Evolutionary conservation across 2,329 filamentous ascomycete species (phyloP).

Genomic region (Leptographium wingfieldii): DNA sequence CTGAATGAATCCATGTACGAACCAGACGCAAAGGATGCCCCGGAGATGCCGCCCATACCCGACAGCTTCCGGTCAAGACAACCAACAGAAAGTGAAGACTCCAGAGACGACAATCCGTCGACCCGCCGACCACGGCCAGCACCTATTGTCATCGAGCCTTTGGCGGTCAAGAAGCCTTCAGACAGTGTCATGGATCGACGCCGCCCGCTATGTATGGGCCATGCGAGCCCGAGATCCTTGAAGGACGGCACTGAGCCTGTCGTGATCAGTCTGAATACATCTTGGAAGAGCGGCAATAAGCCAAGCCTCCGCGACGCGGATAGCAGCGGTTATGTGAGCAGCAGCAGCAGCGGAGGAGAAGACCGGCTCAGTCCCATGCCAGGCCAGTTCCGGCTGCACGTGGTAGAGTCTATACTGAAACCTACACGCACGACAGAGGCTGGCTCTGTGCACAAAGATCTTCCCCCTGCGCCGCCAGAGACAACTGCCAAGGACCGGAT

Average conservation of each 20-base stretch:
- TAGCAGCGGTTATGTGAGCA: constrained; percentile 6
- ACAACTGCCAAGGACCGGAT: constrained; percentile 48
- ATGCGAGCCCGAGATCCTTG: constrained; percentile 10
- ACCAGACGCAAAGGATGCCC: constrained; percentile 4
- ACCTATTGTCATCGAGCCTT: constrained; percentile 4
- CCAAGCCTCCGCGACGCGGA: constrained; percentile 8
- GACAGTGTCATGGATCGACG: constrained; percentile 27
- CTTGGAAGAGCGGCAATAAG: constrained; percentile 16
- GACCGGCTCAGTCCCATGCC: constrained; percentile 1
- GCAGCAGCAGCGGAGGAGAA: constrained; percentile 1
- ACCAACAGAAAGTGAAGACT: neutral
- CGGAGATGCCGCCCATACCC: constrained; percentile 9
- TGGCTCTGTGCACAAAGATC: constrained; percentile 36
- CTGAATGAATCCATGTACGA: constrained; percentile 22
- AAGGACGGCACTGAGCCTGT: constrained; percentile 15
- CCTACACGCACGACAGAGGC: constrained; percentile 21
- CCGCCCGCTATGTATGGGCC: constrained; percentile 19
- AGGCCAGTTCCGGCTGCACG: neutral
- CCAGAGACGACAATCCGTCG: neutral
- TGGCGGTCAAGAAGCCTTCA: neutral
- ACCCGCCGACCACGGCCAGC: neutral
- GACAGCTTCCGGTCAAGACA: neutral
- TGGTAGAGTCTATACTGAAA: neutral
- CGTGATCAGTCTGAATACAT: constrained; percentile 22
- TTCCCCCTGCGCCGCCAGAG: constrained; percentile 51